A percentile compares a stretch with the other conserved stretches of the same genome.
phyloP scores from a whole-genome alignment of 139 green algal genomes.

The Dunaliella sp. region DNA sequence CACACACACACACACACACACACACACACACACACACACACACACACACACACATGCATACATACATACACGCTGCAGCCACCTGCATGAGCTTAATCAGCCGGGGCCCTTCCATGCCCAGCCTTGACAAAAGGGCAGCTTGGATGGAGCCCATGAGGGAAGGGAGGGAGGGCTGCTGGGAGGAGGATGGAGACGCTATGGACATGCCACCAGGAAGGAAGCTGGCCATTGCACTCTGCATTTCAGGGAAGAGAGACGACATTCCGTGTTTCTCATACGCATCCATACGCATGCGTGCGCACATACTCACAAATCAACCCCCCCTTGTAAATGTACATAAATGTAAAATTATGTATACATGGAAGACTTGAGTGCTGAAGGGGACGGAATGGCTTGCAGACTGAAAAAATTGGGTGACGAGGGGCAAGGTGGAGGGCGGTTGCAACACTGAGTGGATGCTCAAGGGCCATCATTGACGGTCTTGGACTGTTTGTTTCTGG shows the following conservation, averaged over 20 bases:
- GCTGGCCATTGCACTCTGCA: neutral
- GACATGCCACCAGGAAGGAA: slow-evolving; percentile 12
- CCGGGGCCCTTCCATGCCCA: slow-evolving; percentile 27
- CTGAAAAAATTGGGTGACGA: too few relatives aligned
- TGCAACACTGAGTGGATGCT: too few relatives aligned
- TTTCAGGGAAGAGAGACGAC: neutral
- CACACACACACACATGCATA: neutral
- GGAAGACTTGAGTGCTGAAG: too few relatives aligned
- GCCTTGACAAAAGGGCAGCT: slow-evolving; percentile 25
- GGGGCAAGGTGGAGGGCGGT: too few relatives aligned
- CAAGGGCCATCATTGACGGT: too few relatives aligned
- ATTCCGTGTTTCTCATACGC: too few relatives aligned
- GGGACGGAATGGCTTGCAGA: too few relatives aligned
- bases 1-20: neutral
- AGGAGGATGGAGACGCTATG: neutral
- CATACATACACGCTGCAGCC: neutral
- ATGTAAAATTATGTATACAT: too few relatives aligned
- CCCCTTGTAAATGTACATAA: too few relatives aligned
- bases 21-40: neutral
- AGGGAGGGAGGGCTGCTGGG: slow-evolving; percentile 13
- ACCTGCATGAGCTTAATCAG: slow-evolving; percentile 34
- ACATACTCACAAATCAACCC: too few relatives aligned
- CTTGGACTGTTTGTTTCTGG: too few relatives aligned
- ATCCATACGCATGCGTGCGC: too few relatives aligned
- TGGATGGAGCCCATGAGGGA: slow-evolving; percentile 31